phyloP scores from a whole-genome alignment of 352 stramenopile species.

The Phytophthora boehmeriae region DNA sequence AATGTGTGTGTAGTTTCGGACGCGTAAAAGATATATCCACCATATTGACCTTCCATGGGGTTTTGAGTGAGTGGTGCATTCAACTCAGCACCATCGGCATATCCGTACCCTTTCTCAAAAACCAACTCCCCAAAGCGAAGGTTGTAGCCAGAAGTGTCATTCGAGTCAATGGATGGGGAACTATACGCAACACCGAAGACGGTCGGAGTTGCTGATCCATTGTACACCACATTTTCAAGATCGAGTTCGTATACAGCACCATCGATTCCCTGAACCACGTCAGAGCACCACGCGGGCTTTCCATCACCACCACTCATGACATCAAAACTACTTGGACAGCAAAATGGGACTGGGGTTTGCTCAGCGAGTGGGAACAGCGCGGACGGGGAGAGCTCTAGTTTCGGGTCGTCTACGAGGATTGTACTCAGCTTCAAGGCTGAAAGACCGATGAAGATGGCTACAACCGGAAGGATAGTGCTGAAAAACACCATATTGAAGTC shows the following conservation, averaged over 20 bases:
- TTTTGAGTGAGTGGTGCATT: slow-evolving; percentile 1
- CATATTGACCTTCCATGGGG: slow-evolving; percentile 50
- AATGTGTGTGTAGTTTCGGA: slow-evolving; percentile 42
- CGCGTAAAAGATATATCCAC: slow-evolving; percentile 55
- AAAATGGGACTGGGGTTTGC: slow-evolving; percentile 51
- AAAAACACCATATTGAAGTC: slow-evolving; percentile 79
- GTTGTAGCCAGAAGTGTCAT: slow-evolving; percentile 62
- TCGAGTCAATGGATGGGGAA: slow-evolving; percentile 39
- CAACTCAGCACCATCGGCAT: slow-evolving; percentile 12
- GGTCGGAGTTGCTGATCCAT: slow-evolving; percentile 30
- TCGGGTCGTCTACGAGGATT: slow-evolving; percentile 56
- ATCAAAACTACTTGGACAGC: slow-evolving; percentile 33
- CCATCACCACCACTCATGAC: slow-evolving; percentile 19
- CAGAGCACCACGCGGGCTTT: slow-evolving; percentile 21
- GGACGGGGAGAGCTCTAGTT: slow-evolving; percentile 37
- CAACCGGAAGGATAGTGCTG: slow-evolving; percentile 69
- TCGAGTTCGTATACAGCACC: slow-evolving; percentile 36
- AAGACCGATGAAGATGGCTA: slow-evolving; percentile 72
- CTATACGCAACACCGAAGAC: slow-evolving; percentile 65
- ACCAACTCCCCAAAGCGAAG: slow-evolving; percentile 60
- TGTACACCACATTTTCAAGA: slow-evolving; percentile 44
- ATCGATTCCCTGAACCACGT: slow-evolving; percentile 16
- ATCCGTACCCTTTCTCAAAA: slow-evolving; percentile 54
- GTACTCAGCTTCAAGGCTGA: slow-evolving; percentile 59
- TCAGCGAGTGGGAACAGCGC: slow-evolving; percentile 39